Percentiles rank a stretch among this genome's conserved stretches.
Conservation (phyloP, 805 yeast genomes). For the Candida sithepensis region DNA sequence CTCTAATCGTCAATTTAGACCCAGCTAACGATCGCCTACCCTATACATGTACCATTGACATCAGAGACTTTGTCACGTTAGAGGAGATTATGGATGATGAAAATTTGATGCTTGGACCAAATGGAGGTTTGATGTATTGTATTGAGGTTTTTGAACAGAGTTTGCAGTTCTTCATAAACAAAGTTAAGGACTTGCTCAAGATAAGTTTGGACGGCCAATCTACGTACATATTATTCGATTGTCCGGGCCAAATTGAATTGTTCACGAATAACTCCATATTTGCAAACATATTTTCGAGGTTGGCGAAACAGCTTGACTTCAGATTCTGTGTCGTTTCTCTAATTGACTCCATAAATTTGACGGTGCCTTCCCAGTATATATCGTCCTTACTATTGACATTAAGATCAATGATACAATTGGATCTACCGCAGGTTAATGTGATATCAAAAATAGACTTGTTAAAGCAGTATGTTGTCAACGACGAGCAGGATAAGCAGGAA, state of each 20-base stretch:
- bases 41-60: conserved; percentile 53
- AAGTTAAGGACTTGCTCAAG: conserved; percentile 52
- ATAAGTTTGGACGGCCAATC: conserved; percentile 37
- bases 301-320: conserved; percentile 63
- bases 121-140: conserved; percentile 90
- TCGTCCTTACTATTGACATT: conserved; percentile 76
- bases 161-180: conserved; percentile 54
- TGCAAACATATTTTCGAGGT: conserved; percentile 56
- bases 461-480: conserved; percentile 42
- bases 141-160: conserved; percentile 62
- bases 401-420: conserved; percentile 89
- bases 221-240: conserved; percentile 75
- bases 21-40: conserved; percentile 65
- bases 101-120: conserved; percentile 49
- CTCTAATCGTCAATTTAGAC: conserved; percentile 82
- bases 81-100: conserved; percentile 59
- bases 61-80: conserved; percentile 51
- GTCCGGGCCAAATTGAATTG: conserved; percentile 95
- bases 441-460: conserved; percentile 86
- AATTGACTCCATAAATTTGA: conserved; percentile 76
- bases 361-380: conserved; percentile 85
- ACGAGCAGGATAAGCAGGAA: conserved; percentile 19
- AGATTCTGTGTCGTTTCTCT: conserved; percentile 82
- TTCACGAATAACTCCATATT: conserved; percentile 87
- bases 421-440: conserved; percentile 90